Base-by-base conservation (phyloP, 345 rosid genomes). In the Dipteronia sinensis region DNA sequence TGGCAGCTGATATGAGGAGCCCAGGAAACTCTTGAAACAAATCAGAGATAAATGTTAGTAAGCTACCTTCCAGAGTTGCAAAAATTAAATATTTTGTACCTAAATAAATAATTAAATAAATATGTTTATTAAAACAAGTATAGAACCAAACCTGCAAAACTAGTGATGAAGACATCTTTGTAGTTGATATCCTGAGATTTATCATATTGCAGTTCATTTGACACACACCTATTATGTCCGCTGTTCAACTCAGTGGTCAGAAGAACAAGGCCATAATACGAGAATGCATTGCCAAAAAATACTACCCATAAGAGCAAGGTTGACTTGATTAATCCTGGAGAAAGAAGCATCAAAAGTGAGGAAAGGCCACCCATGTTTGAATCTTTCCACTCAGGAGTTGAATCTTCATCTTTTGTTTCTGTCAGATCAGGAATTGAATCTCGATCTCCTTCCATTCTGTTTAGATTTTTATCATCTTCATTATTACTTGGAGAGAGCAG, bases 201-300 rank as follows among this genome's bases (percentile, higher is more conserved):
- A 44, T 64, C 59, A 13, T 85, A 76, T 51, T 61, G 81, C 71
- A 70, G 11, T 59, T 80, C 77, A 27, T 71, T 64, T 62, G 85
- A 58, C 68, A 65, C 49, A 68, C 97, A 94, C 25, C 31, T 77
- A 76, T 82, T 83, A 42, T 79, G 84, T 71, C 90, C 86, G 38
- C 79, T 86, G 82, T 83, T 90, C 78, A 96, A 88, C 83, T 96
- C 97, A 11, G 97, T 91, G 70, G 99, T 96, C 83, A 96, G 94
- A 83, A 96, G 84, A 56, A 94, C 97, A 38, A 96, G 83, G 15
- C 98, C 98, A 42, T 96, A 96, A 73, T 96, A 96, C 6, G 95
- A 82, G 85, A 96, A 94, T 5, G 99, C 91, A 76, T 92, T 96
- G 68, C 98, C 98, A 72, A 96, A 91, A 81, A 91, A 96, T 6